Base-by-base conservation (phyloP, 768 basidiomycete species). In the Nevesoporus exiguus region DNA sequence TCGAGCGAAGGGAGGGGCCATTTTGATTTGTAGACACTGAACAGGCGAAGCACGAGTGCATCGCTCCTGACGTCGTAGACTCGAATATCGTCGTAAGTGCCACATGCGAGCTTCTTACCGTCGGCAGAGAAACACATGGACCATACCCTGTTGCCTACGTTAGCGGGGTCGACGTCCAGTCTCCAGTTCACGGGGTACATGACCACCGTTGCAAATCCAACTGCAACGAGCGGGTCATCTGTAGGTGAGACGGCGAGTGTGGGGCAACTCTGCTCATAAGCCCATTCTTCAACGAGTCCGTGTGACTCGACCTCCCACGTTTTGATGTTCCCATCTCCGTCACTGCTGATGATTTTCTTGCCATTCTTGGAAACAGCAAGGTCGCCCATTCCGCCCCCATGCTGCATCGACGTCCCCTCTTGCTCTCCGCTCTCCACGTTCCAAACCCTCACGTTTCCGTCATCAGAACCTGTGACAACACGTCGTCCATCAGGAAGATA, bases 401-500 rank as follows among this genome's bases (percentile, higher is more conserved):
- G 49, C n/a, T 44, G 14, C 45, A 50, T 50, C 2, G 25, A 9
- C 2, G 5, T 40, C 31, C 46, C 31, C 46, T 59, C 54, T 49
- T 37, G 15, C 22, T n/a, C 2, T 15, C 47, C 10, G 1, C 7
- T 29, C 13, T 33, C 49, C 5, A 42, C 2, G 13, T 52, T 42
- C 51, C 55, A 56, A 7, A 54, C n/a, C 11, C 1, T 27, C 13
- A 53, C 25, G 3, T 17, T 33, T 43, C 43, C 22, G 3, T 50
- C 39, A 0, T 1, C 0, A 25, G 27, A 52, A 1, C 48, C 8
- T 1, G 44, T 44, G 25, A 54, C 40, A 7, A 51, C 5, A 0
- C 15, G 33, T 33, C 40, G 40, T 19, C 49, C 30, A n/a, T 42
- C 49, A 13, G 40, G 40, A 25, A 50, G 49, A 29, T 31, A 61